Evolutionary conservation across 768 basidiomycete species (phyloP).

Genomic region (Brasilioporus rufonigricans): DNA sequence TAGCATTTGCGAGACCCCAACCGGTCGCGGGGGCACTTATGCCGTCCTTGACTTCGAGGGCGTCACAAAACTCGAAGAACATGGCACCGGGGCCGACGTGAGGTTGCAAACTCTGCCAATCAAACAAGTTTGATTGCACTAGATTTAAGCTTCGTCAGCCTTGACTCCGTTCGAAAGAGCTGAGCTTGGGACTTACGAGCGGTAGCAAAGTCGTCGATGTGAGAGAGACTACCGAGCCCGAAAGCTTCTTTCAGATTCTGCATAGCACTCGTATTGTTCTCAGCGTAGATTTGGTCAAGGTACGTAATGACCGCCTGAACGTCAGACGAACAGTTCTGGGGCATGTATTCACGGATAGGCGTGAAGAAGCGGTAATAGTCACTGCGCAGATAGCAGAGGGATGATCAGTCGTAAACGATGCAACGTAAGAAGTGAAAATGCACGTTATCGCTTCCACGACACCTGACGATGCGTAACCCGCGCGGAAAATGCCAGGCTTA

Average conservation of each 20-base stretch:
- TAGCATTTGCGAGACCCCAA: slow-evolving; percentile 62
- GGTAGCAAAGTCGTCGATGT: slow-evolving; percentile 69
- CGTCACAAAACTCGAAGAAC: slow-evolving; percentile 42
- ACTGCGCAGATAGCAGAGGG: slow-evolving; percentile 2
- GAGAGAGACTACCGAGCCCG: slow-evolving; percentile 54
- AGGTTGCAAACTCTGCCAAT: slow-evolving; percentile 66
- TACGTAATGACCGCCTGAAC: slow-evolving; percentile 61
- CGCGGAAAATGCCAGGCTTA: slow-evolving; percentile 39
- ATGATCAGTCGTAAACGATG: background rate
- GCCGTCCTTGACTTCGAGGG: slow-evolving; percentile 39
- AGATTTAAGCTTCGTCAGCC: slow-evolving; percentile 26
- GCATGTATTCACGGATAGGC: slow-evolving; percentile 66
- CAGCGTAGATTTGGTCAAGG: slow-evolving; percentile 55
- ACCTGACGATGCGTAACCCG: slow-evolving; percentile 46
- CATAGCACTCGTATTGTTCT: slow-evolving; percentile 45
- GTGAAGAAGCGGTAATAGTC: slow-evolving; percentile 56
- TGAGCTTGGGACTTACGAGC: slow-evolving; percentile 37
- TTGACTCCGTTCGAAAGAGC: background rate
- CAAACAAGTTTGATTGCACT: slow-evolving; percentile 55
- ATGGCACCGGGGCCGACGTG: slow-evolving; percentile 39
- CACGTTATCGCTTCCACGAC: slow-evolving; percentile 47
- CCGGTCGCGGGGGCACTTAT: slow-evolving; percentile 44
- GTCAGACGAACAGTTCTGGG: slow-evolving; percentile 71
- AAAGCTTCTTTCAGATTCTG: slow-evolving; percentile 54
- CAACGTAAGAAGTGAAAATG: slow-evolving; percentile 12